Base-by-base conservation (phyloP, 306 rosid species). In the Parietaria judaica region DNA sequence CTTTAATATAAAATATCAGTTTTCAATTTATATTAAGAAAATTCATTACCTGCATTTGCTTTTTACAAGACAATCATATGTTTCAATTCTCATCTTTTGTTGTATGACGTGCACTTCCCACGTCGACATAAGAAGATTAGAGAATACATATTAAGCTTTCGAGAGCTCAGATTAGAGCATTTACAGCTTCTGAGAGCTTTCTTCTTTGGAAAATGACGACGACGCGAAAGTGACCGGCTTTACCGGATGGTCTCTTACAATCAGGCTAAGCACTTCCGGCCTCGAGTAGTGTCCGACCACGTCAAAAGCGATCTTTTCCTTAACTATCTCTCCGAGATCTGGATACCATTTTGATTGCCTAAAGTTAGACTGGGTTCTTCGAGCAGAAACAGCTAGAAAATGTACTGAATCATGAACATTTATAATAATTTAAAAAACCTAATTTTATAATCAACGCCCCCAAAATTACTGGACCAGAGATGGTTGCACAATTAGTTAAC, bases 281-380 rank as follows among this genome's bases (percentile, higher is more conserved):
- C 95, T 81, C 37, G 95, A 74, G 66, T 82, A 92, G 74, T 92
- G 96, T 70, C 98, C 98, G 51, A 88, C 90, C 80, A 88, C 98
- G 48, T 92, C 96, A 41, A 92, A 92, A 79, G 64, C 90, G 45
- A 88, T 83, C 79, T 88, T 92, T 5, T 72, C 95, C 69, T 89
- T 77, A 3, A 81, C 94, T 69, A 88, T 84, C 51, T 88, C 98
- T 60, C 96, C 98, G 45, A 88, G 72, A 86, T 92, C 95, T 88
- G 72, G 9, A 56, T 61, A 58, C 36, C 67, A 69, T 61, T 65
- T 49, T 64, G 13, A 51, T 64, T 38, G 14, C 11, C 7, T 48
- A 15, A 47, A 36, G 51, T 58, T 70, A 65, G 60, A 59, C 14
- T 7, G 4, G 44, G 5, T 39, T 39, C 44, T 39, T 39, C 44